Percentiles rank a stretch among this genome's conserved stretches.
These are phyloP conservation scores for Penicillium fimorum DNA, from an alignment of 495 filamentous ascomycete genomes.

Conservation along the genomic window DNA sequence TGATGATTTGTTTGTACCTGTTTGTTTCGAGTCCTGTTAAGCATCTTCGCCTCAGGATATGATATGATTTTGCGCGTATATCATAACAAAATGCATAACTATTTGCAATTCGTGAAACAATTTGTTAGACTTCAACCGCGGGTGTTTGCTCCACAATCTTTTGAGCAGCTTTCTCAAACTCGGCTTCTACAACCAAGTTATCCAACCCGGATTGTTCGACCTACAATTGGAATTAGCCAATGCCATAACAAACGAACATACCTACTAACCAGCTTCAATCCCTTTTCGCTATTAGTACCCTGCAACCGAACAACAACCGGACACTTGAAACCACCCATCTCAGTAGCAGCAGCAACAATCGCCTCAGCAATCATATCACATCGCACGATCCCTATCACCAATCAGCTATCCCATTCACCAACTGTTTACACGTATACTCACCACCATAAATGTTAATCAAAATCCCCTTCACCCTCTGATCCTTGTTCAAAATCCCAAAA, in stretches of 20 bases:
- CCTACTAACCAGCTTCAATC: conserved; percentile 22
- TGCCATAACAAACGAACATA: neutral
- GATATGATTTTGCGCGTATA: neutral
- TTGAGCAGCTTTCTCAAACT: conserved; percentile 30
- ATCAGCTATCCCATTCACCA: neutral
- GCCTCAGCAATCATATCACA: conserved; percentile 40
- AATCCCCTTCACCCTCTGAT: conserved; percentile 26
- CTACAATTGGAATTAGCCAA: conserved; percentile 5
- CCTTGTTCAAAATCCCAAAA: conserved; percentile 28
- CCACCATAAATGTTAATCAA: conserved; percentile 37
- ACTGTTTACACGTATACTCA: conserved; percentile 10
- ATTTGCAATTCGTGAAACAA: neutral
- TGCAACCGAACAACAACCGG: conserved; percentile 35
- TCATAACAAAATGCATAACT: neutral
- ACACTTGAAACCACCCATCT: conserved; percentile 23
- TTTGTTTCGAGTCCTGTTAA: neutral
- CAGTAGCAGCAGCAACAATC: conserved; percentile 26
- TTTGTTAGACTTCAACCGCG: neutral
- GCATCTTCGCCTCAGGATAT: neutral
- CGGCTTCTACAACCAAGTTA: conserved; percentile 26
- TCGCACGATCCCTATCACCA: conserved; percentile 30
- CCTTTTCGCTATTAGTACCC: conserved; percentile 32
- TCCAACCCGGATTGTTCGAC: conserved; percentile 22
- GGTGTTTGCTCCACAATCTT: conserved; percentile 17
- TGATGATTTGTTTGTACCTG: too few relatives aligned